Base-by-base conservation (phyloP, 2,329 filamentous ascomycete species). In the Acephala macrosclerotiorum region DNA sequence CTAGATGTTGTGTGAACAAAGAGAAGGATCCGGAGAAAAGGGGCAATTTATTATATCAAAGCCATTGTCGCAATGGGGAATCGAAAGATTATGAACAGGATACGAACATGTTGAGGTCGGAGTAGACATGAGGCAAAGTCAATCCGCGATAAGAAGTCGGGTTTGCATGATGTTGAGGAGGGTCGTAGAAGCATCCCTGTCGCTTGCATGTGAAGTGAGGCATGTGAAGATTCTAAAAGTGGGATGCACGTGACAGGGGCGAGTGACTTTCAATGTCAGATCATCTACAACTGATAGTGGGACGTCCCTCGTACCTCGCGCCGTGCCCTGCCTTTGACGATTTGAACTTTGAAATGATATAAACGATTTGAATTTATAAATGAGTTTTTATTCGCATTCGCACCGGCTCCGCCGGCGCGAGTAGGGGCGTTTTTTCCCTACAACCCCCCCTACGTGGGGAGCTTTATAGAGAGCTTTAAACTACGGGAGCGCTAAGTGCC, bases 201-300 rank as follows among this genome's bases (percentile, higher is more conserved):
- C 25, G 49, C 45, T 60, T 26, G 53, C 60, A 63, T 63, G 60
- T 63, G 60, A 63, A 63, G 26, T 45, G 16, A 20, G 26, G 35
- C 57, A 45, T 59, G 58, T 33, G 58, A 53, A 47, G 45, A 49
- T 7, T 49, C 25, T 25, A 49, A 45, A 60, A 51, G 40, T 60
- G 58, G 55, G 33, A 26, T 57, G 35, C 55, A 57, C 55, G 55
- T 57, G 55, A 9, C 38, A 49, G n/a, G 14, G 11, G 45, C 45
- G n/a, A n/a, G 14, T 25, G 49, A 53, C 14, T 53, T 53, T 22
- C n/a, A n/a, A n/a, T n/a, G n/a, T n/a, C n/a, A n/a, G n/a, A n/a
- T n/a, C n/a, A n/a, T n/a, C n/a, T n/a, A n/a, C n/a, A n/a, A n/a
- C n/a, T n/a, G n/a, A n/a, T n/a, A n/a, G n/a, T n/a, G n/a, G n/a